Evolutionary conservation across 495 filamentous ascomycete species (phyloP).

Genomic region (Massariosphaeria phaeospora): DNA sequence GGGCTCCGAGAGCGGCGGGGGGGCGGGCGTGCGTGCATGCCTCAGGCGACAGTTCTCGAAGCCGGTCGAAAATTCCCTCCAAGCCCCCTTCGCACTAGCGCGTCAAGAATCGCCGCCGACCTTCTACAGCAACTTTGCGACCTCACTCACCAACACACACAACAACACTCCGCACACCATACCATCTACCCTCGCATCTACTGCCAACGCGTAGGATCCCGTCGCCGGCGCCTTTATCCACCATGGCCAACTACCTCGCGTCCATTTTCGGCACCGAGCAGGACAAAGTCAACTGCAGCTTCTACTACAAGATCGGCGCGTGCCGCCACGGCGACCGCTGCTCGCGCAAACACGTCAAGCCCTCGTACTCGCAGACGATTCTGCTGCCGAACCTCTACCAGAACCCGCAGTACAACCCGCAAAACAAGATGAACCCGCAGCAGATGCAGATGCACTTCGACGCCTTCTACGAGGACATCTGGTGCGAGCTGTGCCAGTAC

Average conservation of each 20-base stretch:
- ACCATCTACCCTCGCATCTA: background rate
- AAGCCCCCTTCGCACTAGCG: too few relatives aligned
- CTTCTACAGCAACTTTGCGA: too few relatives aligned
- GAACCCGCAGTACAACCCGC: slow-evolving; percentile 95
- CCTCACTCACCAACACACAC: background rate
- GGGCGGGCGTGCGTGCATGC: too few relatives aligned
- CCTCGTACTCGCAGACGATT: slow-evolving; percentile 94
- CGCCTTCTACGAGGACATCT: slow-evolving; percentile 99
- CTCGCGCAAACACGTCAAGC: slow-evolving; percentile 97
- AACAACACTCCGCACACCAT: background rate
- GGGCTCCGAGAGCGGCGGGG: too few relatives aligned
- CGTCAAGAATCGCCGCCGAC: too few relatives aligned
- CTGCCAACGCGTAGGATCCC: too few relatives aligned
- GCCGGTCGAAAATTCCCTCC: too few relatives aligned
- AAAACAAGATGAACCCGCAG: slow-evolving; percentile 88
- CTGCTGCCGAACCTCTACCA: slow-evolving; percentile 98
- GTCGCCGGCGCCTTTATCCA: too few relatives aligned
- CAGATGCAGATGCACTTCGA: slow-evolving; percentile 99
- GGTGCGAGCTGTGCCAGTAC: slow-evolving; percentile 81
- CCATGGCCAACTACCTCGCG: slow-evolving; percentile 93
- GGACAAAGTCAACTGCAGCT: slow-evolving; percentile 82
- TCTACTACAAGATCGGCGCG: slow-evolving; percentile 97
- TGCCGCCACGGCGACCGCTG: slow-evolving; percentile 98
- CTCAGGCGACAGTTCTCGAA: too few relatives aligned
- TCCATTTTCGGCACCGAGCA: slow-evolving; percentile 99